phyloP scores from a whole-genome alignment of 108 stramenopile species.

The Parietichytrium sp. region DNA sequence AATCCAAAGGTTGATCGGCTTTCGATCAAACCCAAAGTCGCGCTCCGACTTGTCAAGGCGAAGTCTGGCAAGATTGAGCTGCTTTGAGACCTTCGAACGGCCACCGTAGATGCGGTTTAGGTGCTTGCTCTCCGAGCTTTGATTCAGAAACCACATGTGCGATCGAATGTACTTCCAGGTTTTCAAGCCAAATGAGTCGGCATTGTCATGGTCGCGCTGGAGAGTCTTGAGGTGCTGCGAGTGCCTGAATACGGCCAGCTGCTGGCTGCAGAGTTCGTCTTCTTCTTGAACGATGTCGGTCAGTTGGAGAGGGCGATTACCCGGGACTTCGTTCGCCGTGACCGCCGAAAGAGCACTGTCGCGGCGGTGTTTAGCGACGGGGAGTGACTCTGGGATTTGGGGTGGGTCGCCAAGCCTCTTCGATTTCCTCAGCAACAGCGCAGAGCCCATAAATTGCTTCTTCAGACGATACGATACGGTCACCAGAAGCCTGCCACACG shows the following conservation, averaged over 20 bases:
- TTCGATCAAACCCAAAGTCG: not conserved
- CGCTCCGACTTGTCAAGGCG: not conserved
- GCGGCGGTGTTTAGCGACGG: too few species aligned
- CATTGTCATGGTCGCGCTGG: not conserved
- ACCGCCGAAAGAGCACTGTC: too few species aligned
- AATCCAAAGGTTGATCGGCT: not conserved
- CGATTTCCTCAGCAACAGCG: too few species aligned
- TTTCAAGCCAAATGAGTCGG: not conserved
- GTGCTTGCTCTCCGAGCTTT: not conserved
- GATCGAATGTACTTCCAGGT: not conserved
- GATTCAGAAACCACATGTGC: not conserved
- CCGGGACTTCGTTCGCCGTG: too few species aligned
- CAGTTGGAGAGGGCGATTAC: too few species aligned
- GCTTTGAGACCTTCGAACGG: not conserved
- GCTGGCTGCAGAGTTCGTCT: not conserved
- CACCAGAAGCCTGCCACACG: too few species aligned
- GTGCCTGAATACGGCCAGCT: slow-evolving; percentile 22
- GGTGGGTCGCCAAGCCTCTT: too few species aligned
- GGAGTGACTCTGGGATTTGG: too few species aligned
- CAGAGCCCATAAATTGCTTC: too few species aligned
- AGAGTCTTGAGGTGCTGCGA: not conserved
- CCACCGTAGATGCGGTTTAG: slow-evolving; percentile 11
- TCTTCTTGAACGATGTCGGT: too few species aligned
- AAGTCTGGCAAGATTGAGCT: not conserved
- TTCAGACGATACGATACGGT: too few species aligned